Evolutionary conservation across 2,329 filamentous ascomycete genomes (phyloP).

Genomic region (Ramularia collo-cygni): DNA sequence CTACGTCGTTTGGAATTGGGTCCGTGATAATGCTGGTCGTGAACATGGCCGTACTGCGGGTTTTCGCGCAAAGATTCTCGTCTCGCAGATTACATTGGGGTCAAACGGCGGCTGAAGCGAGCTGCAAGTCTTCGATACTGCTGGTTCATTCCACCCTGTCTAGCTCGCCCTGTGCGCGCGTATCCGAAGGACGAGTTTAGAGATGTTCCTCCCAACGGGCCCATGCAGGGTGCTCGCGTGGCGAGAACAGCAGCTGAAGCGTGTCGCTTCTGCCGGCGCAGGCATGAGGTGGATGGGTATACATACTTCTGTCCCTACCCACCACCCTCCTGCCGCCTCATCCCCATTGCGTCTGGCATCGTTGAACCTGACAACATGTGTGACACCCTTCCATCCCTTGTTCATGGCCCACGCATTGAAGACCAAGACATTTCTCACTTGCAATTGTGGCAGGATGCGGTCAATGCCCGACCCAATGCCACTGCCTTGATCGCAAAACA

Average conservation of each 20-base stretch:
- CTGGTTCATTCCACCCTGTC: too few relatives aligned
- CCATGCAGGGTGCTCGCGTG: slow-evolving; percentile 11
- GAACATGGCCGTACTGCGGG: too few relatives aligned
- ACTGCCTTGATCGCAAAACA: slow-evolving; percentile 27
- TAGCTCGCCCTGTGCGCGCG: too few relatives aligned
- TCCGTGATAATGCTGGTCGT: too few relatives aligned
- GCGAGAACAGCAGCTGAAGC: slow-evolving; percentile 8
- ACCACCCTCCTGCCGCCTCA: slow-evolving; percentile 13
- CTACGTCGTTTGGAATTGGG: too few relatives aligned
- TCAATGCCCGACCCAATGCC: slow-evolving; percentile 24
- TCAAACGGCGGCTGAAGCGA: too few relatives aligned
- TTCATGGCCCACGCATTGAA: slow-evolving; percentile 22
- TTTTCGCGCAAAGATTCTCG: too few relatives aligned
- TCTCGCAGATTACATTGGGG: too few relatives aligned
- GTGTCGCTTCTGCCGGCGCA: slow-evolving; percentile 2
- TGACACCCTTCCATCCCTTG: slow-evolving; percentile 21
- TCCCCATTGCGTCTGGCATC: slow-evolving; percentile 9
- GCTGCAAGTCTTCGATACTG: too few relatives aligned
- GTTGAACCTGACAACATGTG: slow-evolving; percentile 17
- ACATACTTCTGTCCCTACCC: slow-evolving; percentile 15
- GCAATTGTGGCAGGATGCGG: slow-evolving; percentile 27
- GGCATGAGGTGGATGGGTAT: slow-evolving; percentile 14
- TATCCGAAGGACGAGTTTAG: too few relatives aligned
- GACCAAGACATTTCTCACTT: slow-evolving; percentile 24
- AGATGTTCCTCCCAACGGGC: slow-evolving; percentile 9